phyloP scores from a whole-genome alignment of 108 stramenopile species.

The Cylindrotheca fusiformis region DNA sequence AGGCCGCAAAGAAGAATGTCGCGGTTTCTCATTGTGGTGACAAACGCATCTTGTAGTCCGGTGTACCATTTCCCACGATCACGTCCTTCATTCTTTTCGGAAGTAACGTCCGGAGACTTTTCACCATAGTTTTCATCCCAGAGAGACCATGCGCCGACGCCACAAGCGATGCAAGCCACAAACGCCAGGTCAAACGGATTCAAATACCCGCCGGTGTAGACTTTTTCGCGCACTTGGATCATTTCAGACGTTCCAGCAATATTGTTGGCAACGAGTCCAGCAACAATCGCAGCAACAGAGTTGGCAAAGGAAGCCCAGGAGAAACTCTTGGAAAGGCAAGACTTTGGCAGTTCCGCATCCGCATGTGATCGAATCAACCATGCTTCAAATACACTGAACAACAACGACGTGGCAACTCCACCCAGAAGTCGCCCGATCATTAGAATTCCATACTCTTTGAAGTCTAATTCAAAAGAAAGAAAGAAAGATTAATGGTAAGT shows the following conservation, averaged over 20 bases:
- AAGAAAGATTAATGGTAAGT: background rate
- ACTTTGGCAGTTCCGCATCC: slow-evolving; percentile 60
- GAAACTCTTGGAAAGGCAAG: slow-evolving; percentile 82
- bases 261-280: slow-evolving; percentile 89
- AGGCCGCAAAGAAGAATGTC: slow-evolving; percentile 82
- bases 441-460: slow-evolving; percentile 76
- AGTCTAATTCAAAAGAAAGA: slow-evolving; percentile 40
- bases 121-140: slow-evolving; percentile 98
- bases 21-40: slow-evolving; percentile 50
- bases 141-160: slow-evolving; percentile 53
- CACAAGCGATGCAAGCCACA: slow-evolving; percentile 68
- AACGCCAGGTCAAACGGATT: slow-evolving; percentile 95
- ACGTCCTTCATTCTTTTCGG: slow-evolving; percentile 72
- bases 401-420: slow-evolving; percentile 87
- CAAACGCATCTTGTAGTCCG: slow-evolving; percentile 58
- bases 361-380: slow-evolving; percentile 90
- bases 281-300: slow-evolving; percentile 89
- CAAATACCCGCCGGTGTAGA: slow-evolving; percentile 80
- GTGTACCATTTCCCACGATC: slow-evolving; percentile 41
- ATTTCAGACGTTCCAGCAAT: slow-evolving; percentile 40
- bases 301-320: slow-evolving; percentile 88
- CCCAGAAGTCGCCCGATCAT: slow-evolving; percentile 91
- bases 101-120: too few relatives aligned
- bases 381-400: slow-evolving; percentile 92
- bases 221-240: slow-evolving; percentile 24